These are phyloP conservation scores for Arthrinium phaeospermum DNA, from an alignment of 2,329 filamentous ascomycete species.

Conservation along the genomic window DNA sequence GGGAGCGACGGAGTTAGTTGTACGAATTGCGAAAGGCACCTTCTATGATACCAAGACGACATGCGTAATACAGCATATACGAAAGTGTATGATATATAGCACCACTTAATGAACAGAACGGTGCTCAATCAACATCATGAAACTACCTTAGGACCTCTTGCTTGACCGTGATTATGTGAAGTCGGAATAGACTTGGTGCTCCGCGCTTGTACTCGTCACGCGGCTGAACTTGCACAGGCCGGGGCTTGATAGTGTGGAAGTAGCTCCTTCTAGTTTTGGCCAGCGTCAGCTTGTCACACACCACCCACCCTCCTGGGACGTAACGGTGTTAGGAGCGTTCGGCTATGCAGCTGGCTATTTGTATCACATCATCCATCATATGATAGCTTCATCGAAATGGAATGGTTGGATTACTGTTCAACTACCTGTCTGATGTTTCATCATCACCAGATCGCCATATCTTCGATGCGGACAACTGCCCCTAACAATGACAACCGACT, in stretches of 20 bases:
- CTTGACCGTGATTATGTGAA: background rate
- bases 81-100: background rate
- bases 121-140: background rate
- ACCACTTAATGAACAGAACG: conserved; percentile 7
- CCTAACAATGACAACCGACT: too few species aligned
- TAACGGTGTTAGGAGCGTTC: background rate
- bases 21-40: conserved; percentile 5
- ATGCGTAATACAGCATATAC: conserved; percentile 14
- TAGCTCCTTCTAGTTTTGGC: background rate
- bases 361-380: background rate
- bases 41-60: conserved; percentile 7
- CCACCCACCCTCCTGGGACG: background rate
- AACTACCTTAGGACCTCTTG: background rate
- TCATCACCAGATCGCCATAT: too few species aligned
- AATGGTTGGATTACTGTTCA: too few species aligned
- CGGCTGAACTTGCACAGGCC: background rate
- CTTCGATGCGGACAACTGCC: too few species aligned
- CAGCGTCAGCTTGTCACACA: background rate
- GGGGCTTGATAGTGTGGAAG: background rate
- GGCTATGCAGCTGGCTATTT: background rate
- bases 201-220: background rate
- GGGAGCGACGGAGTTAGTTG: conserved; percentile 10
- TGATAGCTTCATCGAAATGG: background rate
- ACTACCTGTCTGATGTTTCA: too few species aligned
- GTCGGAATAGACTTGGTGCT: background rate